A percentile compares a stretch with the other conserved stretches of the same genome.
Evolutionary conservation across 2,329 filamentous ascomycete genomes (phyloP).

Genomic region (Peltaster fructicola): DNA sequence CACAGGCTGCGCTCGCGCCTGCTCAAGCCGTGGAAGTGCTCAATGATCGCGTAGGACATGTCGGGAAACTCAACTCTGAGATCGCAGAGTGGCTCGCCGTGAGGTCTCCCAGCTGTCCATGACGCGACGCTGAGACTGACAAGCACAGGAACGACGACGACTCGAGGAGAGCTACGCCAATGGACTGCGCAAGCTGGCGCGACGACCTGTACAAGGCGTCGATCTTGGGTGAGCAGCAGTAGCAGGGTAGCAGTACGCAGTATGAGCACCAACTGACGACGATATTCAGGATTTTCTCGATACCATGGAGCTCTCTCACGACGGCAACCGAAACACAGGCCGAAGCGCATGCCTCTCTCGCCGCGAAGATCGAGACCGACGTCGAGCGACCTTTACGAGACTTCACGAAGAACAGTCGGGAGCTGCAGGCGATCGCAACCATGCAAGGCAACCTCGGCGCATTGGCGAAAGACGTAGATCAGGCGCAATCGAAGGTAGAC

Average conservation of each 20-base stretch:
- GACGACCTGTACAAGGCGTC: conserved; percentile 37
- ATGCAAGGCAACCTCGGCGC: conserved; percentile 65
- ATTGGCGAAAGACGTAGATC: conserved; percentile 72
- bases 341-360: conserved; percentile 64
- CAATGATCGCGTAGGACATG: conserved; percentile 73
- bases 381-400: conserved; percentile 69
- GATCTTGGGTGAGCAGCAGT: conserved; percentile 63
- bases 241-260: conserved; percentile 2
- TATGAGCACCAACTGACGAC: too few species aligned
- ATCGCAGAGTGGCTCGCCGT: conserved; percentile 97
- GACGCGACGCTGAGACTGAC: conserved; percentile 3
- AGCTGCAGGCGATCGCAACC: conserved; percentile 63
- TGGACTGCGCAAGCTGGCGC: conserved; percentile 62
- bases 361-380: conserved; percentile 68
- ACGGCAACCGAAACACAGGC: conserved; percentile 65
- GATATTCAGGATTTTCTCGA: conserved; percentile 60
- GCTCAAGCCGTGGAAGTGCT: conserved; percentile 64
- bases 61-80: conserved; percentile 69
- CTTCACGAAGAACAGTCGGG: conserved; percentile 52
- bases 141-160: conserved; percentile 64
- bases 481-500: conserved; percentile 68
- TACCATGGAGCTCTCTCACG: conserved; percentile 78
- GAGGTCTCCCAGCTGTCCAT: conserved; percentile 15
- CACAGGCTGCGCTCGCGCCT: conserved; percentile 63
- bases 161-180: conserved; percentile 81